Conservation (phyloP, 2,329 filamentous ascomycete genomes). For the Ambrosiella beaveri region DNA sequence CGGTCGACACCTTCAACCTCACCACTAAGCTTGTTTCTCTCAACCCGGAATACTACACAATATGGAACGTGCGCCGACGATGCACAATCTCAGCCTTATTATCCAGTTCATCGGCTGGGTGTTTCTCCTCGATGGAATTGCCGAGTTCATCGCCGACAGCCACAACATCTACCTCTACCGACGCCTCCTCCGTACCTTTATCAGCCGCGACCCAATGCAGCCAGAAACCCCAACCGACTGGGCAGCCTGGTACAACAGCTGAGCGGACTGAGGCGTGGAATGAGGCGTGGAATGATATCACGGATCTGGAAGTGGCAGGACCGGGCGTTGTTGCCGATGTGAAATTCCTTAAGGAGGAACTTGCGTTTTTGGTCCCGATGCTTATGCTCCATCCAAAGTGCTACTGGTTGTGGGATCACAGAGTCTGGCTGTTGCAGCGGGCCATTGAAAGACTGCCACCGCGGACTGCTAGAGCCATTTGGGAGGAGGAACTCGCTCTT, state of each 20-base stretch:
- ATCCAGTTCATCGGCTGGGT: conserved; percentile 34
- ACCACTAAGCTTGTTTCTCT: conserved; percentile 56
- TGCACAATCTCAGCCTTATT: conserved; percentile 44
- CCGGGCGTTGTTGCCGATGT: conserved; percentile 14
- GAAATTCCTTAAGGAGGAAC: conserved; percentile 50
- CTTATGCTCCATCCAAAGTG: conserved; percentile 82
- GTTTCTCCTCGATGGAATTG: conserved; percentile 36
- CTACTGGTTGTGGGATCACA: conserved; percentile 99
- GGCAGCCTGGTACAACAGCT: conserved; percentile 39
- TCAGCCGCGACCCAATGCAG: conserved; percentile 33
- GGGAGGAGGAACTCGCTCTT: conserved; percentile 68
- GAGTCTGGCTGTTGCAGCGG: conserved; percentile 65
- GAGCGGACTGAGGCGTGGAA: conserved; percentile 17
- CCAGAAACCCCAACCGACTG: conserved; percentile 29
- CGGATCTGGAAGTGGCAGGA: background rate
- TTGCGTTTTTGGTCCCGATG: conserved; percentile 68
- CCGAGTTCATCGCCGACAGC: conserved; percentile 34
- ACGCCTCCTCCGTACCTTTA: conserved; percentile 37
- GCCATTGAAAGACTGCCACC: conserved; percentile 46
- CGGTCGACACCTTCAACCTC: conserved; percentile 42
- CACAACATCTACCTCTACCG: conserved; percentile 46
- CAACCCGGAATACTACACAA: conserved; percentile 80
- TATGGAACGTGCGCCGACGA: conserved; percentile 76
- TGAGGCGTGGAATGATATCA: background rate
- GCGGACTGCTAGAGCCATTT: conserved; percentile 44